Evolutionary conservation across 257 asterid species (phyloP).

Genomic region (Petunia secreta): DNA sequence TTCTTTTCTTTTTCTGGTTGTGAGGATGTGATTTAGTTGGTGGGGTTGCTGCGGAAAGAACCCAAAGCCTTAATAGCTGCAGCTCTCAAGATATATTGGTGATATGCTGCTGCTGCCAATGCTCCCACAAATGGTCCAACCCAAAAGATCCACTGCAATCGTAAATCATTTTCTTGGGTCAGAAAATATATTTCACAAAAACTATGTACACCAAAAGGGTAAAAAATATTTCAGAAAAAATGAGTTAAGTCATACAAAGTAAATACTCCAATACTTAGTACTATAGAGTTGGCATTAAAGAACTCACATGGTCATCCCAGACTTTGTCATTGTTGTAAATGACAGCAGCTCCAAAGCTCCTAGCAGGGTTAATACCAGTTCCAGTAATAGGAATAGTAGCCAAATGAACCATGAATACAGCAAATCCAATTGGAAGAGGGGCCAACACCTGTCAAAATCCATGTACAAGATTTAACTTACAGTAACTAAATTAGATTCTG

Average conservation of each 20-base stretch:
- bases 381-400: constrained; percentile 95
- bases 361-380: constrained; percentile 93
- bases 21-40: constrained; percentile 47
- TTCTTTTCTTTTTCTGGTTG: not conserved
- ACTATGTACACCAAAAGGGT: not conserved
- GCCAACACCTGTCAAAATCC: constrained; percentile 68
- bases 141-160: constrained; percentile 91
- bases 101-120: constrained; percentile 77
- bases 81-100: constrained; percentile 82
- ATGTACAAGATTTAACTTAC: not conserved
- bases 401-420: constrained; percentile 97
- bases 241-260: too few relatives aligned
- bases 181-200: too few relatives aligned
- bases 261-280: too few relatives aligned
- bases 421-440: constrained; percentile 94
- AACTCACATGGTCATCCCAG: constrained; percentile 88
- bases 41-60: constrained; percentile 83
- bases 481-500: not conserved
- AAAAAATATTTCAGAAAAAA: not conserved
- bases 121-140: constrained; percentile 93
- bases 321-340: constrained; percentile 60
- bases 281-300: too few relatives aligned
- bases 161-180: not conserved
- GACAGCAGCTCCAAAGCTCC: constrained; percentile 97
- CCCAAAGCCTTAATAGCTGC: constrained; percentile 84